Percentiles rank a stretch among this genome's conserved stretches.
These are phyloP conservation scores for Pinus tabuliformis DNA, from an alignment of 75 land plant genomes.

Conservation along the genomic window DNA sequence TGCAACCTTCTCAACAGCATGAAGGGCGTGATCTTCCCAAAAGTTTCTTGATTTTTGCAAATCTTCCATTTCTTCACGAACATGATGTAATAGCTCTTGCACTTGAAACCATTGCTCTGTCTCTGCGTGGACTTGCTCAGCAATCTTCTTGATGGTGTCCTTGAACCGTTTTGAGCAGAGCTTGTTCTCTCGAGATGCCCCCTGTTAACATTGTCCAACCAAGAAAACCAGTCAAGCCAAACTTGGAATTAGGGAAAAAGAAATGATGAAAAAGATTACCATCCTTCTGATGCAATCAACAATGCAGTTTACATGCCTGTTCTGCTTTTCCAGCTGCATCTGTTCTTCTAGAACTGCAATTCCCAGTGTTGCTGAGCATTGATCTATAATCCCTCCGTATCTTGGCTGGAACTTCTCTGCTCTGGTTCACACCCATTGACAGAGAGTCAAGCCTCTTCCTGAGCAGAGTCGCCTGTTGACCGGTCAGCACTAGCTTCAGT, in stretches of 20 bases:
- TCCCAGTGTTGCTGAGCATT: not conserved
- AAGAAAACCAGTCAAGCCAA: not conserved
- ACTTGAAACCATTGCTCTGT: conserved; percentile 80
- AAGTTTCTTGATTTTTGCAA: conserved; percentile 49
- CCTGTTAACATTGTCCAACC: not conserved
- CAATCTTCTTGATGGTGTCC: conserved; percentile 33
- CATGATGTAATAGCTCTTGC: conserved; percentile 60
- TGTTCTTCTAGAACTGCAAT: not conserved
- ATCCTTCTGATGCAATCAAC: not conserved
- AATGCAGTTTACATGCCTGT: not conserved
- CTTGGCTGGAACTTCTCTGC: not conserved
- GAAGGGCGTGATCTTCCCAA: conserved; percentile 57
- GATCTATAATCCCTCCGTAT: conserved; percentile 4
- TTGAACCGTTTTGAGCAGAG: conserved; percentile 42
- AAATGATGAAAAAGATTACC: too few species aligned
- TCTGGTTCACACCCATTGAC: not conserved
- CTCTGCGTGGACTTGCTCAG: conserved; percentile 60
- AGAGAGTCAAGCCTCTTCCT: conserved; percentile 6
- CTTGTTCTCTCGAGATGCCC: not conserved
- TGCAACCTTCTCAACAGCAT: conserved; percentile 37
- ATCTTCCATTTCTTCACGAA: conserved; percentile 66
- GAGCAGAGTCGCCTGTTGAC: conserved; percentile 1
- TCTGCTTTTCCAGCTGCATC: not conserved
- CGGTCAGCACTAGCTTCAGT: not conserved
- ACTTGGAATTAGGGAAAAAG: not conserved